Evolutionary conservation across 306 rosid genomes (phyloP).

Genomic region (Vicia villosa): DNA sequence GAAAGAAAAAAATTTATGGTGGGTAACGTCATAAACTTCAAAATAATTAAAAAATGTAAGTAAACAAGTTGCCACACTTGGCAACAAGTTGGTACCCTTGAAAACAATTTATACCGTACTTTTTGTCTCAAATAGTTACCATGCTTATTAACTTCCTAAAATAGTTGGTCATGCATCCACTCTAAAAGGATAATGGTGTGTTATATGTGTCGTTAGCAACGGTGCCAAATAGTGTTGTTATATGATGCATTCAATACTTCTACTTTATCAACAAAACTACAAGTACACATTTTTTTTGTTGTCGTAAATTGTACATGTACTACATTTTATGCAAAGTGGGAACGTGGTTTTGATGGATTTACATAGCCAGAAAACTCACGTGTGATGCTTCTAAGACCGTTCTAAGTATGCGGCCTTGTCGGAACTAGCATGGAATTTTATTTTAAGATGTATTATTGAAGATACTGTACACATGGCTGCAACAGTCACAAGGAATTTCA

Average conservation of each 20-base stretch:
- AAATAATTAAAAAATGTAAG: too few relatives aligned
- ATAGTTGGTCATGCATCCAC: conserved; percentile 26
- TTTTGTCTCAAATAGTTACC: background rate
- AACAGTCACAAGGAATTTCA: too few relatives aligned
- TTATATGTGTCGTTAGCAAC: conserved; percentile 38
- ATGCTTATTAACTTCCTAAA: conserved; percentile 9
- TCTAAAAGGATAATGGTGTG: conserved; percentile 22
- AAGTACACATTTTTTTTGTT: background rate
- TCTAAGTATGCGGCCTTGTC: too few relatives aligned
- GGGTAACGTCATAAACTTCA: too few relatives aligned
- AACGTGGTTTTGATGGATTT: background rate
- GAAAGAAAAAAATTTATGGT: too few relatives aligned
- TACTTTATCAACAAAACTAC: background rate
- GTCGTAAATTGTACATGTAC: background rate
- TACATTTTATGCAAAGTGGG: background rate
- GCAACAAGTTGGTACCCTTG: background rate
- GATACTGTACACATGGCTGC: too few relatives aligned
- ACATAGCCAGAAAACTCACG: too few relatives aligned
- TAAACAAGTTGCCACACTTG: background rate
- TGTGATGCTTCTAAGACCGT: too few relatives aligned
- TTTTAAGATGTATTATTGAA: too few relatives aligned
- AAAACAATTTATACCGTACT: background rate
- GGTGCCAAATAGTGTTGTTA: background rate
- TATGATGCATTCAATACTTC: background rate
- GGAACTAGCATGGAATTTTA: too few relatives aligned